Percentiles rank a stretch among this genome's conserved stretches.
Evolutionary conservation across 352 stramenopile species (phyloP).

Genomic region (Pythium aquatile): DNA sequence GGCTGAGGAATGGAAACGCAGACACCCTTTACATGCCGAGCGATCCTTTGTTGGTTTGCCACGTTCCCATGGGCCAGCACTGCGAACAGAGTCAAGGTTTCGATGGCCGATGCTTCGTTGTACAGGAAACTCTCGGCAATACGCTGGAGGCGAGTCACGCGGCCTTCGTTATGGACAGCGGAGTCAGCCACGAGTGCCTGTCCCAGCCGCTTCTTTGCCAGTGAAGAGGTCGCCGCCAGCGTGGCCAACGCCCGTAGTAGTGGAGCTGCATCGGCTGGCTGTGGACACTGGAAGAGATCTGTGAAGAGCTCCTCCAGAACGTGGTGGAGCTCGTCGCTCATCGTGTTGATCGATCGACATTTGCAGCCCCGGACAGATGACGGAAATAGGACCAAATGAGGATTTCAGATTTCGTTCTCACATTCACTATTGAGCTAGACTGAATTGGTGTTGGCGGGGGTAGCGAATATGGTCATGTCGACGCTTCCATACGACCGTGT

Average conservation of each 20-base stretch:
- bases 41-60: slow-evolving; percentile 45
- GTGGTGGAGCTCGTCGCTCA: slow-evolving; percentile 9
- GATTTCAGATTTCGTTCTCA: slow-evolving; percentile 1
- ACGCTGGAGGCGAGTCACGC: slow-evolving; percentile 3
- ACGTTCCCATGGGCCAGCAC: slow-evolving; percentile 34
- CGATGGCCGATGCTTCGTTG: slow-evolving; percentile 27
- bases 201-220: slow-evolving; percentile 8
- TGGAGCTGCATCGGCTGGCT: slow-evolving; percentile 7
- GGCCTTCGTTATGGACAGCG: neutral
- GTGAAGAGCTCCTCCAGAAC: slow-evolving; percentile 16
- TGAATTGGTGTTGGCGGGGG: neutral
- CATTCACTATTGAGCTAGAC: neutral
- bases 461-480: slow-evolving; percentile 20
- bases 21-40: slow-evolving; percentile 32
- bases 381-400: neutral
- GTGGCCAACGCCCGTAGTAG: slow-evolving; percentile 4
- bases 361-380: neutral
- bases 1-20: slow-evolving; percentile 11
- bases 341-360: neutral
- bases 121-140: slow-evolving; percentile 30
- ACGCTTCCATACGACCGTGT: slow-evolving; percentile 76
- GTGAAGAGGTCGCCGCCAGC: slow-evolving; percentile 10
- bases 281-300: slow-evolving; percentile 17
- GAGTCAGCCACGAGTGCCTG: neutral
- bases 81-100: slow-evolving; percentile 31